Conservation (phyloP, 257 asterid species). For the Echites panduratus region DNA sequence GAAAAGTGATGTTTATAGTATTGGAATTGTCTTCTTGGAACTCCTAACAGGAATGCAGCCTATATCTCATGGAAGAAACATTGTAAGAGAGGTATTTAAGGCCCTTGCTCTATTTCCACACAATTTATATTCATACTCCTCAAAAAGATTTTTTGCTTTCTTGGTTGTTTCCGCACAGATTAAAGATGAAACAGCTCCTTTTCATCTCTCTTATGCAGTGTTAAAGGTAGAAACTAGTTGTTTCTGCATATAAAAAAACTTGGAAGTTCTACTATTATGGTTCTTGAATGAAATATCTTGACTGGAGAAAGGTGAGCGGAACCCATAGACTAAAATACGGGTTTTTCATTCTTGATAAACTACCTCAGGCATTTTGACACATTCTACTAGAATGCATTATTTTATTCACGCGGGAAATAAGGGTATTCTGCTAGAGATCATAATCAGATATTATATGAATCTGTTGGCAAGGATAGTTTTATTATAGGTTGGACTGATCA, state of each 20-base stretch:
- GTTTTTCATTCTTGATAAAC: not conserved
- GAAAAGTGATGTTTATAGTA: constrained; percentile 85
- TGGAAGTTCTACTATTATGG: too few species aligned
- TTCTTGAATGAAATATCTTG: too few species aligned
- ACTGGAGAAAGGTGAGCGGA: not conserved
- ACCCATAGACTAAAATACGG: not conserved
- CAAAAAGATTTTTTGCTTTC: not conserved
- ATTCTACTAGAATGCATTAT: not conserved
- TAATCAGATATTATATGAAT: not conserved
- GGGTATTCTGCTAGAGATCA: not conserved
- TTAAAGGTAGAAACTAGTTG: too few species aligned
- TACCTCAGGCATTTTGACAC: not conserved
- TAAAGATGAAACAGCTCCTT: too few species aligned
- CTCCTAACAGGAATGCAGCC: constrained; percentile 86
- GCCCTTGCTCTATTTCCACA: not conserved
- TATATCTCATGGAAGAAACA: constrained; percentile 71
- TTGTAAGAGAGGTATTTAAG: constrained; percentile 68
- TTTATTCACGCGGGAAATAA: not conserved
- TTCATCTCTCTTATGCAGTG: too few species aligned
- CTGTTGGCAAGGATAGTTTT: not conserved
- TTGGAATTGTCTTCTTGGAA: constrained; percentile 83
- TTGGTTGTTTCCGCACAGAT: not conserved
- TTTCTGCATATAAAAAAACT: too few species aligned
- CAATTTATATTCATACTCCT: not conserved
- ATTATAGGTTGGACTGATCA: not conserved